Base-by-base conservation (phyloP, 164 flowering plant species). In the Santalum album region DNA sequence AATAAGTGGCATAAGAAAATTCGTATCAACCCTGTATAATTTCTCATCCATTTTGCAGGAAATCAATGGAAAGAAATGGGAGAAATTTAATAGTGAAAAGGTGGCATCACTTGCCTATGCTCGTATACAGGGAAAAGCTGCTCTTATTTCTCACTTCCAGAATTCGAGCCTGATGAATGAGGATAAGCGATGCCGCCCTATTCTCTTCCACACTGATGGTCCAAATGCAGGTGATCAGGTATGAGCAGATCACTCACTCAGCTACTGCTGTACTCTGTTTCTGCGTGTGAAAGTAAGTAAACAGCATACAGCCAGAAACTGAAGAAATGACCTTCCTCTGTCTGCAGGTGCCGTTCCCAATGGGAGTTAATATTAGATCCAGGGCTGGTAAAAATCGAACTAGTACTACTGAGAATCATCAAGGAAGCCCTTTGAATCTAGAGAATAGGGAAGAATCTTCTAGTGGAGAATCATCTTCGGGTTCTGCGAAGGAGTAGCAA, bases 311-410 rank as follows among this genome's bases (percentile, higher is more conserved):
- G 6, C 9, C 4, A 29, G 34, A 29, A 29, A 9, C 34, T 29
- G 34, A 29, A 29, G 34, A 29, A 29, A 4, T 4, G 9, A 22
- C 40, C 7, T 51, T 18, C 29, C 38, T 55, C 32, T 34, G 22
- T 56, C 27, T 54, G 53, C 78, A 88, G 96, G 85, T 79, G 62
- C 47, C n/a, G n/a, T 88, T 88, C 52, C 96, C 96, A 6, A 71
- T 82, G 87, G 96, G 96, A 26, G 69, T 62, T 22, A 86, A 79
- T 53, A 62, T 80, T 44, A 74, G 88, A 25, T 54, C 79, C 2
- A 72, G 89, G 50, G 56, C 82, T 16, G 74, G 83, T 57, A 80
- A 76, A 71, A 18, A 65, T 21, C 65, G 79, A 42, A 25, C 69
- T 18, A 70, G 46, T 59, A 49, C 40, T 49, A 58, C 43, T 36